These are phyloP conservation scores for Wickerhamomyces strasburgensis DNA, from an alignment of 805 yeast species.

Conservation along the genomic window DNA sequence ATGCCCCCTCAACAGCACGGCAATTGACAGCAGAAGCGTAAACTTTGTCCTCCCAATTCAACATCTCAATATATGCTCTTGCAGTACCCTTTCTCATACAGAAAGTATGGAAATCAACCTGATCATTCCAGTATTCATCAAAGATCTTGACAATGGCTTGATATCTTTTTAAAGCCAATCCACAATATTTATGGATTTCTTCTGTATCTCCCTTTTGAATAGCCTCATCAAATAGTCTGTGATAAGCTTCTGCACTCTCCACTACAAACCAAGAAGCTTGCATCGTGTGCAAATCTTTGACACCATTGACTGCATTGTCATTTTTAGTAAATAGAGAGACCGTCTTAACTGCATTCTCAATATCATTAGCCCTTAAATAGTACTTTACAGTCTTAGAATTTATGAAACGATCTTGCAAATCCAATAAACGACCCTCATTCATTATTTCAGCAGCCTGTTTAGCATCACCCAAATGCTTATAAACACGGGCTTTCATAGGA, in stretches of 20 bases:
- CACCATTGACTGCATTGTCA: slow-evolving; percentile 76
- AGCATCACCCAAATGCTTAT: slow-evolving; percentile 64
- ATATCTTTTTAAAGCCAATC: slow-evolving; percentile 78
- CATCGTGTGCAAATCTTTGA: slow-evolving; percentile 80
- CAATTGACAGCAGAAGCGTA: slow-evolving; percentile 65
- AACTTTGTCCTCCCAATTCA: slow-evolving; percentile 77
- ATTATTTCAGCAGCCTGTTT: slow-evolving; percentile 59
- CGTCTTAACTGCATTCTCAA: slow-evolving; percentile 68
- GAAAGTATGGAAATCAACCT: slow-evolving; percentile 90
- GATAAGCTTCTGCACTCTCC: slow-evolving; percentile 81
- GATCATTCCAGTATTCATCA: slow-evolving; percentile 72
- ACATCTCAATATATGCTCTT: slow-evolving; percentile 70
- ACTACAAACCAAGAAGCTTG: slow-evolving; percentile 88
- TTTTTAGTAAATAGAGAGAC: slow-evolving; percentile 82
- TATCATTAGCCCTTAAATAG: slow-evolving; percentile 64
- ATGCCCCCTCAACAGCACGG: slow-evolving; percentile 65
- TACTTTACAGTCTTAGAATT: slow-evolving; percentile 87
- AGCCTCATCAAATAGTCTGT: slow-evolving; percentile 48
- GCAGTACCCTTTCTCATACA: slow-evolving; percentile 89
- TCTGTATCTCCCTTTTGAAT: slow-evolving; percentile 33
- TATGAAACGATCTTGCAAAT: slow-evolving; percentile 86
- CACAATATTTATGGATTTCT: slow-evolving; percentile 44
- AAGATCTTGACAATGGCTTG: slow-evolving; percentile 61
- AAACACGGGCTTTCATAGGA: slow-evolving; percentile 73
- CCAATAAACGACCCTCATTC: slow-evolving; percentile 68